Base-by-base conservation (phyloP, 1,284 basidiomycete genomes). In the Tilletia setariae region DNA sequence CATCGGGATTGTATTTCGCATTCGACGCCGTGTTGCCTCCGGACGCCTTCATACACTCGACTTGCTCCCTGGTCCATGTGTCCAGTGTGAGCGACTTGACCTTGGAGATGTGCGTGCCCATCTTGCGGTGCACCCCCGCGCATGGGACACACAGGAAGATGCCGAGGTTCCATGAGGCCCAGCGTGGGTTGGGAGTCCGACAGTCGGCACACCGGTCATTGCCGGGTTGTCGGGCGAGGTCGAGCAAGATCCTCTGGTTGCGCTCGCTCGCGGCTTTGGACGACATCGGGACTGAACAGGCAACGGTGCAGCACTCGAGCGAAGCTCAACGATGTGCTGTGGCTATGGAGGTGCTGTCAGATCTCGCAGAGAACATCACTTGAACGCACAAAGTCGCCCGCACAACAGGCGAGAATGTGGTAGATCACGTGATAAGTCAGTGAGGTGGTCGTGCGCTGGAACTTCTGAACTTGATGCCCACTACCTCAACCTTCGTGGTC, bases 171-270 rank as follows among this genome's bases (percentile, higher is more conserved):
- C 90, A 85, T 2, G 90, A 91, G 1, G 90, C 89, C 92, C 92
- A 93, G 84, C 92, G 85, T 3, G 91, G 91, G 74, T 74, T 86
- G 70, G 87, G 86, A 35, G 88, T 84, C 82, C 89, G 90, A 83
- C 92, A 94, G 83, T 94, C 92, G 9, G 92, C 92, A 81, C 92
- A 94, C 25, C 87, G 77, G 88, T 91, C 90, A 79, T 93, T 93
- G 73, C 92, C 91, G 56, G 90, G 89, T 73, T 87, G 85, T 25
- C 84, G 81, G 2, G 85, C 86, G 16, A 93, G 85, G 67, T 92
- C 91, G 6, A 88, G 77, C 40, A 93, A 83, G 13, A 84, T 83
- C 44, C 88, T 87, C 70, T 89, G 89, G 76, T 89, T 90, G 68
- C 90, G 85, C 70, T 92, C 90, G 19, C 86, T 68, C 6, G 76